A percentile compares a stretch with the other conserved stretches of the same genome.
phyloP scores from a whole-genome alignment of 371 early-diverging fungal genomes.

The Encephalitozoon intestinalis region DNA sequence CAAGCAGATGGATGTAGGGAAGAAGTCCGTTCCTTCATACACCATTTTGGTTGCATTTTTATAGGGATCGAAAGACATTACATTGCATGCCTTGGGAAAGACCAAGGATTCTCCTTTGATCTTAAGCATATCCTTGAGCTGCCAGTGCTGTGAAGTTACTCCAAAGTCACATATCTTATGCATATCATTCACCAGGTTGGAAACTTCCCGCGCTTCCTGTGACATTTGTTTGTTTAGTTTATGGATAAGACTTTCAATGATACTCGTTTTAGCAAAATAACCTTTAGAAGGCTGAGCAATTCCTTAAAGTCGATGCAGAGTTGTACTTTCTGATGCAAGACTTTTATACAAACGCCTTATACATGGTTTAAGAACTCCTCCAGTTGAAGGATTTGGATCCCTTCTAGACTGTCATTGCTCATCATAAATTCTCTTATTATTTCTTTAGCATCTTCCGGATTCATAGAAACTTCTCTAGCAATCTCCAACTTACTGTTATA shows the following conservation, averaged over 20 bases:
- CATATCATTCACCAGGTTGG: constrained; percentile 15
- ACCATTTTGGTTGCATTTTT: constrained; percentile 64
- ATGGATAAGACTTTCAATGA: neutral
- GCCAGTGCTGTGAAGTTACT: constrained; percentile 65
- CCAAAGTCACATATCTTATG: constrained; percentile 44
- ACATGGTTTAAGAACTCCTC: neutral
- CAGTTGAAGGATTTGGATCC: neutral
- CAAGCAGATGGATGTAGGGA: constrained; percentile 70
- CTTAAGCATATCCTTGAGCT: constrained; percentile 71
- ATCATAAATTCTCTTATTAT: neutral
- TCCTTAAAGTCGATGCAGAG: too few relatives aligned
- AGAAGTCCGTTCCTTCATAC: constrained; percentile 67
- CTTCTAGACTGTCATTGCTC: neutral
- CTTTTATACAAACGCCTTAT: neutral
- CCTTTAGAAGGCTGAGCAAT: too few relatives aligned
- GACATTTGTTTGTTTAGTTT: constrained; percentile 1
- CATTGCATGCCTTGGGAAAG: constrained; percentile 63
- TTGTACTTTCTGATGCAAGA: neutral
- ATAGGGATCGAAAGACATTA: constrained; percentile 64
- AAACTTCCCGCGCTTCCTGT: constrained; percentile 2
- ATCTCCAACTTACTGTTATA: neutral
- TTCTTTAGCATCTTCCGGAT: neutral
- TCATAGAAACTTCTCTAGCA: neutral
- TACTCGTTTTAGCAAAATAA: neutral
- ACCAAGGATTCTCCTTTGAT: constrained; percentile 36